Conservation (phyloP, 495 filamentous ascomycete genomes). For the Penicillium tannophilum region DNA sequence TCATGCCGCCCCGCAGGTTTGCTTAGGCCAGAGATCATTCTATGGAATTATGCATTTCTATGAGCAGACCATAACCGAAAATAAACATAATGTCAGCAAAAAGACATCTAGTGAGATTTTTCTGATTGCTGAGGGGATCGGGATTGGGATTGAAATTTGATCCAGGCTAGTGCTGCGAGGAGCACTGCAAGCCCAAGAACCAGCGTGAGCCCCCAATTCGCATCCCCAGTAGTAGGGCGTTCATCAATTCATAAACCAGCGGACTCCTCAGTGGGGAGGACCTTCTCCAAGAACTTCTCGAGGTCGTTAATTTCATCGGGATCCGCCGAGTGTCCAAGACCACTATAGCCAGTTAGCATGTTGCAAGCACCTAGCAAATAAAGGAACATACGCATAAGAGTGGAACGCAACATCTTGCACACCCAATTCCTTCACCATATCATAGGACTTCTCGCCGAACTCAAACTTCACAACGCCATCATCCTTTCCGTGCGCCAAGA, state of each 20-base stretch:
- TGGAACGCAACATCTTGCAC: constrained; percentile 71
- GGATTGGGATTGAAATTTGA: background rate
- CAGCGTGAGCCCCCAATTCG: constrained; percentile 24
- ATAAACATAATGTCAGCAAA: background rate
- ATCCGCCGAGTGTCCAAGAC: constrained; percentile 75
- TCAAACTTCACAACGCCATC: constrained; percentile 70
- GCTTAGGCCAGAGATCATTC: background rate
- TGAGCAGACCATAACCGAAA: background rate
- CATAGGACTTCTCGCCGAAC: constrained; percentile 67
- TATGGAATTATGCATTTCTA: background rate
- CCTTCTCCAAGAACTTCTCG: constrained; percentile 69
- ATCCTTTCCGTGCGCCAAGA: constrained; percentile 79
- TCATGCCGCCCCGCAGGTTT: background rate
- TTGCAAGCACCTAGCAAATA: background rate
- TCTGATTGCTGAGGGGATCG: background rate
- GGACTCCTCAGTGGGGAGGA: constrained; percentile 62
- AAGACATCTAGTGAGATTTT: background rate
- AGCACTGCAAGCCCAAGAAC: constrained; percentile 50
- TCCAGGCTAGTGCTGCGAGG: constrained; percentile 49
- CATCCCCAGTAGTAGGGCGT: background rate
- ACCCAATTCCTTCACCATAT: constrained; percentile 64
- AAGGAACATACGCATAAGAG: constrained; percentile 66
- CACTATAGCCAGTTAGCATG: constrained; percentile 43
- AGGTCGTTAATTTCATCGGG: constrained; percentile 80
- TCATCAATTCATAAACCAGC: constrained; percentile 52